phyloP scores from a whole-genome alignment of 805 yeast genomes.

The Wickerhamomyces silvicola region DNA sequence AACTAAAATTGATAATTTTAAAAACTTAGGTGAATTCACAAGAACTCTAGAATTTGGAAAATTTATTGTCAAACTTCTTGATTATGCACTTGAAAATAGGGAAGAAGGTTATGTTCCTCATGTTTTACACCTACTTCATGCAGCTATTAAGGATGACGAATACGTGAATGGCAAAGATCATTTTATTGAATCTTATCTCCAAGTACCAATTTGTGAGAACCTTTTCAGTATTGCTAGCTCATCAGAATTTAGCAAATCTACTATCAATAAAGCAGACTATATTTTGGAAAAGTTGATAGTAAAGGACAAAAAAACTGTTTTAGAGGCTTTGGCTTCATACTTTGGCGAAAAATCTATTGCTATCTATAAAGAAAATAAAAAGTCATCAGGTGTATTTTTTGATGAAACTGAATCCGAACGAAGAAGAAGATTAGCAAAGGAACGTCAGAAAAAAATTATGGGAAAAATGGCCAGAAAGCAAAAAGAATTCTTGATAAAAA shows the following conservation, averaged over 20 bases:
- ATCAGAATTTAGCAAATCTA: constrained; percentile 38
- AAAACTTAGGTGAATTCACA: constrained; percentile 42
- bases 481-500: constrained; percentile 57
- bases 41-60: constrained; percentile 49
- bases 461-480: constrained; percentile 69
- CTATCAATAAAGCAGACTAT: constrained; percentile 49
- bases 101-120: constrained; percentile 53
- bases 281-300: constrained; percentile 45
- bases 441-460: constrained; percentile 55
- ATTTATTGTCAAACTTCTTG: constrained; percentile 50
- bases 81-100: constrained; percentile 41
- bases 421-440: constrained; percentile 50
- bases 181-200: constrained; percentile 39
- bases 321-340: constrained; percentile 45
- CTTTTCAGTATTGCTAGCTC: constrained; percentile 47
- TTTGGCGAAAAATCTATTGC: constrained; percentile 52
- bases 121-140: constrained; percentile 65
- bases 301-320: constrained; percentile 39
- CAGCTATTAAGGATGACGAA: constrained; percentile 48
- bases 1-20: constrained; percentile 26
- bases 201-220: constrained; percentile 50
- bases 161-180: constrained; percentile 32
- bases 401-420: constrained; percentile 52
- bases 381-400: constrained; percentile 28
- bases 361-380: constrained; percentile 41